Evolutionary conservation across 2,329 filamentous ascomycete species (phyloP), one percentile per base, ranked within the genome.

Genomic region (Dothidotthia symphoricarpi): DNA sequence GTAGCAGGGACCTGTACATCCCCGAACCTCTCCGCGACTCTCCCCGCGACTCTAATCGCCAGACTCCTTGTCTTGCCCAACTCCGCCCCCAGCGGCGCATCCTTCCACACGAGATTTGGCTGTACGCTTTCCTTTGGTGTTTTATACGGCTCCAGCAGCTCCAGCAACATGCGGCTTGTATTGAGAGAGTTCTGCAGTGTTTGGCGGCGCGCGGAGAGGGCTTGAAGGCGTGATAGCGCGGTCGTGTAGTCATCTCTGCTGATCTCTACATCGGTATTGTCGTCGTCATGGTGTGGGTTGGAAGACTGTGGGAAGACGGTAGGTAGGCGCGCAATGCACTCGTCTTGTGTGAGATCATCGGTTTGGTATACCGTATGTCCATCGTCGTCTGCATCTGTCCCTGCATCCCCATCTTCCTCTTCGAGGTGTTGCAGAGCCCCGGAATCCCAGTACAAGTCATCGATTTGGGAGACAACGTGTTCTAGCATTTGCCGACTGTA

Each of bases 381-480:
- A 14, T 70, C 69, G 26, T 74, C 71, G 4, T 66, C 68, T 11
- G 69, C 67, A 5, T 65, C 64, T 3, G 52, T 49, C 0, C 49
- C 27, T 3, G 39, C 42, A 12, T 58, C 55, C n/a, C 24, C 34
- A 7, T 40, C 43, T 4, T 53, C 53, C 4, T 48, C 41, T 16
- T 53, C 51, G n/a, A 46, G 14, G 7, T 48, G 66, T 15, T 65
- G 66, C 19, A 22, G 19, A 11, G 61, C 70, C 5, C 69, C 74
- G 1, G 69, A 67, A 28, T 70, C 67, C 63, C 75, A 75, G 61
- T 87, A 88, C 29, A 85, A 67, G 31, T 68, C 66, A 63, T 86
- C 82, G 28, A 88, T 80, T 68, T 88, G 84, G 69, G 86, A 83
- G 2, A 84, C 83, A 13, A 88, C 76, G 53, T 86, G 82, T 24